A percentile compares a stretch with the other conserved stretches of the same genome.
phyloP scores from a whole-genome alignment of 2,329 filamentous ascomycete species.

The Venturia effusa region DNA sequence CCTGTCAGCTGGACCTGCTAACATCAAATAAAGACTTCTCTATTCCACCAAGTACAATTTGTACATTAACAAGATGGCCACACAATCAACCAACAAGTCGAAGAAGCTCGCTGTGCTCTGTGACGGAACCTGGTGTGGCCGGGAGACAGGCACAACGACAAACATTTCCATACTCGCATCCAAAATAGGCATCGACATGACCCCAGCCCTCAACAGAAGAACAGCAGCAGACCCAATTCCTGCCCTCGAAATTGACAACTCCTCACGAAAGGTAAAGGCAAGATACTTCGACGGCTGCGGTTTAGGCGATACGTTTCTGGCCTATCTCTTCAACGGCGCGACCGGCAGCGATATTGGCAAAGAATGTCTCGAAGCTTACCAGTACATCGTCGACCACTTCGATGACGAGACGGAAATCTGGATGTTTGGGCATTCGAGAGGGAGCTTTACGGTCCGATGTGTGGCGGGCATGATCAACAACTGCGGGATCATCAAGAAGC shows the following conservation, averaged over 20 bases:
- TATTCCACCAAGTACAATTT: not conserved
- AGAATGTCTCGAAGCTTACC: conserved; percentile 25
- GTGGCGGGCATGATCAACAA: conserved; percentile 16
- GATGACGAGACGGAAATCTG: conserved; percentile 11
- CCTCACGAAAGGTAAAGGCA: conserved; percentile 18
- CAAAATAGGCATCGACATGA: conserved; percentile 19
- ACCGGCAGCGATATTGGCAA: conserved; percentile 25
- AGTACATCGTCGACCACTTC: conserved; percentile 26
- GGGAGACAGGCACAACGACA: conserved; percentile 23
- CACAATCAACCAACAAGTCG: not conserved
- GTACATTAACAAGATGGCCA: not conserved
- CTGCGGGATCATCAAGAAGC: conserved; percentile 16
- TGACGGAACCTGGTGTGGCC: conserved; percentile 18
- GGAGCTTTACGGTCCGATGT: conserved; percentile 28
- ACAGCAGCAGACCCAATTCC: conserved; percentile 7
- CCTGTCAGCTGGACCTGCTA: not conserved
- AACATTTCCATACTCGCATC: conserved; percentile 24
- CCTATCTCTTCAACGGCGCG: conserved; percentile 26
- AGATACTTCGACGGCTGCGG: conserved; percentile 28
- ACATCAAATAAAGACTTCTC: not conserved
- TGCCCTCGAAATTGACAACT: conserved; percentile 17
- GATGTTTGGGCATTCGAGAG: conserved; percentile 31
- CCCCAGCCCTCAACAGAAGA: conserved; percentile 14
- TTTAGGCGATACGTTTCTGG: conserved; percentile 24
- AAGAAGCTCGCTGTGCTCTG: conserved; percentile 6